Conservation (phyloP, 1,284 basidiomycete genomes). For the Rhodotorula sp. region DNA sequence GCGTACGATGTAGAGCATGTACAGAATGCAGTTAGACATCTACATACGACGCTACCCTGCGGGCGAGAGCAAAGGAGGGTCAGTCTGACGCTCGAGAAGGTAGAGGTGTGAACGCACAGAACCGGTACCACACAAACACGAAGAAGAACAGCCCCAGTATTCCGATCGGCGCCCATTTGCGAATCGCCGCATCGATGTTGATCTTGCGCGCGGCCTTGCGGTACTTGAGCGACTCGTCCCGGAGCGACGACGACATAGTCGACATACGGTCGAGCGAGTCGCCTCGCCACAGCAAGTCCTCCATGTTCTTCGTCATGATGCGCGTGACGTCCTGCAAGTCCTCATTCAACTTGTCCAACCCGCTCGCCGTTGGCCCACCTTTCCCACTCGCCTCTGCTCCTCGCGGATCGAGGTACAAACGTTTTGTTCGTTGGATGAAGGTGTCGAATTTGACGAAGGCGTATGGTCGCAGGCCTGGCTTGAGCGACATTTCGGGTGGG, state of each 20-base stretch:
- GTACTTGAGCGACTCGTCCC: slow-evolving; percentile 96
- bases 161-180: slow-evolving; percentile 91
- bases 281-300: slow-evolving; percentile 95
- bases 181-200: slow-evolving; percentile 75
- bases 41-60: slow-evolving; percentile 1
- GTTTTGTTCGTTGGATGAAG: slow-evolving; percentile 96
- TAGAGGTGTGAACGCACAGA: slow-evolving; percentile 51
- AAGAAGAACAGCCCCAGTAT: slow-evolving; percentile 76
- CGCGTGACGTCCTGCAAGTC: slow-evolving; percentile 95
- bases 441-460: slow-evolving; percentile 97
- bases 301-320: slow-evolving; percentile 99
- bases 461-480: slow-evolving; percentile 63
- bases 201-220: slow-evolving; percentile 92
- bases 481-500: slow-evolving; percentile 42
- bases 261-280: slow-evolving; percentile 98
- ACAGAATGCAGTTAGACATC: too few species aligned
- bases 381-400: slow-evolving; percentile 62
- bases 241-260: slow-evolving; percentile 91
- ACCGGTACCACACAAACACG: slow-evolving; percentile 88
- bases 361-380: slow-evolving; percentile 15
- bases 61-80: neutral
- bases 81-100: neutral
- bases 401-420: slow-evolving; percentile 89
- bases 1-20: too few species aligned
- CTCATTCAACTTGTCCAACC: slow-evolving; percentile 84